Evolutionary conservation across 805 yeast genomes (phyloP), one percentile per base, ranked within the genome.

Genomic region (Candida dajiaensis): DNA sequence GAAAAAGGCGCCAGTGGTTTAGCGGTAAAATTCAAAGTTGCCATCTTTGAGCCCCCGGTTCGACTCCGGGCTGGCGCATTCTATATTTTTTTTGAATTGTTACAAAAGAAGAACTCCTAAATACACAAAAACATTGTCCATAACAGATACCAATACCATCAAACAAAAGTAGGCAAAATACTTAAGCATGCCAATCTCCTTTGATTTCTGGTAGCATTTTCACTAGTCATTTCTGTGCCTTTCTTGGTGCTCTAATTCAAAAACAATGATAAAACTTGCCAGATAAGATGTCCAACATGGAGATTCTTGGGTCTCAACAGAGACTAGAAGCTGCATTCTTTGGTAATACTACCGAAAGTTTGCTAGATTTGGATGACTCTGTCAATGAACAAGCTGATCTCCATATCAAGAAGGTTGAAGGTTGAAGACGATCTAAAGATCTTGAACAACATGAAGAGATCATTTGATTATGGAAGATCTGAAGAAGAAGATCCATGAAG

Each of bases 361-460:
- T 89, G 35, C 65, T 88, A 44, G 96, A 89, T 60, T 59, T 89
- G 29, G 95, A 85, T 55, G 84, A 80, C 52, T 49, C 69, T 1
- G 48, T 59, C 29, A 57, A 65, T 12, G 61, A 41, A 13, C 50
- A 58, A 18, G 50, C 51, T 1, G 66, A 72, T 1, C 55, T 63
- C 9, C 67, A 71, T 23, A 69, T 88, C 16, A 68, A 69, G 11
- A 61, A 64, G 20, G 69, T 88, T n/a, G n/a, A n/a, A n/a, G n/a
- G n/a, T n/a, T 3, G 86, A 83, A 47, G 71, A 75, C n/a, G 62
- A 73, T 16, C 67, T 84, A 40, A 78, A 77, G 41, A 83, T 81
- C 46, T 71, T 92, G 57, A 77, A 77, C 47, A 71, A 77, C 39
- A 61, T 89, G 48, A 80, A 80, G 55, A 69, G 75, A 28, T 40